A percentile compares a stretch with the other conserved stretches of the same genome.
Evolutionary conservation across 768 basidiomycete genomes (phyloP).

Genomic region (Agrocybe pediades): DNA sequence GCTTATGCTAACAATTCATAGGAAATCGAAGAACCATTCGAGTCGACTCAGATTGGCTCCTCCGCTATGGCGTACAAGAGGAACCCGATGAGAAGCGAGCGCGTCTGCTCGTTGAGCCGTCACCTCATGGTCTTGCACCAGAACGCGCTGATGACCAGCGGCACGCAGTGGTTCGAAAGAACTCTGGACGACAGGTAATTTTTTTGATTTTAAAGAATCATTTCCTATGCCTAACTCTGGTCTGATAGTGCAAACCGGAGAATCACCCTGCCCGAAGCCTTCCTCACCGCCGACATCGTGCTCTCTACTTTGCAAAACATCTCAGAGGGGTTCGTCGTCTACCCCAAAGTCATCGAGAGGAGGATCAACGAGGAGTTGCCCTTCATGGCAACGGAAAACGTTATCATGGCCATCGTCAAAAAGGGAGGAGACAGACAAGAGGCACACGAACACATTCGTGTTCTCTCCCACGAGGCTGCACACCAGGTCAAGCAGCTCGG

Average conservation of each 20-base stretch:
- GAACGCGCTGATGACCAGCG: slow-evolving; percentile 92
- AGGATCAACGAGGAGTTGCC: slow-evolving; percentile 94
- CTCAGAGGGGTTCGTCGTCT: slow-evolving; percentile 98
- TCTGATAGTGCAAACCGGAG: slow-evolving; percentile 85
- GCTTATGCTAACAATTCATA: slow-evolving; percentile 22
- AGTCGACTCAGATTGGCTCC: slow-evolving; percentile 96
- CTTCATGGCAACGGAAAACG: slow-evolving; percentile 99
- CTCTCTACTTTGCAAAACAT: slow-evolving; percentile 95
- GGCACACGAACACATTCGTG: slow-evolving; percentile 94
- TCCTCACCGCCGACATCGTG: slow-evolving; percentile 95
- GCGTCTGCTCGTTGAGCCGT: slow-evolving; percentile 93
- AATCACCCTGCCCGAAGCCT: slow-evolving; percentile 95
- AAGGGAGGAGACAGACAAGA: slow-evolving; percentile 94
- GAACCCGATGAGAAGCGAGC: slow-evolving; percentile 98
- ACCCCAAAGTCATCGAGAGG: slow-evolving; percentile 92
- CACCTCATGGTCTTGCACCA: slow-evolving; percentile 97
- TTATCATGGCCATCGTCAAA: slow-evolving; percentile 99
- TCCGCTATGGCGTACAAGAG: slow-evolving; percentile 99
- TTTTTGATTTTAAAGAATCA: neutral
- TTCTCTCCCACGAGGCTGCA: slow-evolving; percentile 92
- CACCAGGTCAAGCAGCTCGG: slow-evolving; percentile 95
- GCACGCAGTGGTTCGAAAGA: slow-evolving; percentile 98
- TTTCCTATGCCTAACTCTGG: neutral
- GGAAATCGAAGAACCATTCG: slow-evolving; percentile 99
- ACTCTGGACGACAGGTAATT: slow-evolving; percentile 91